Evolutionary conservation across 2,329 filamentous ascomycete genomes (phyloP), one percentile per base, ranked within the genome.

Genomic region (Elsinoe fawcettii): DNA sequence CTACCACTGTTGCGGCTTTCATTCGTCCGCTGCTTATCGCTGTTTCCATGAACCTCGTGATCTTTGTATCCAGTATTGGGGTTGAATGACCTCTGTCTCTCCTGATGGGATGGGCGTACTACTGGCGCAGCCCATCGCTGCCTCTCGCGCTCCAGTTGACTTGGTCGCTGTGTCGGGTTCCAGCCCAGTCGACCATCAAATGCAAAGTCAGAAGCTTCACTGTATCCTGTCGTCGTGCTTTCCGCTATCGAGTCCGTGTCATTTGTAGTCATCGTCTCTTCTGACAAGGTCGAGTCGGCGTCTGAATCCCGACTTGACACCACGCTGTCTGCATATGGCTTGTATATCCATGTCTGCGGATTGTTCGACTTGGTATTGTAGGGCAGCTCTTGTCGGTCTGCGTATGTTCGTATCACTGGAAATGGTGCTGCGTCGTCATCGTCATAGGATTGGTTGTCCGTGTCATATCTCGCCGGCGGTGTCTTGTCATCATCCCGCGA

Each of bases 171-270:
- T 39, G 37, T 55, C 20, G 58, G 56, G 23, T 57, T 54, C 58
- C 56, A 61, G 34, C 58, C 60, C 47, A 60, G 18, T 39, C 36
- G 56, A 9, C 60, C 56, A n/a, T 60, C 53, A 25, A 61, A 60
- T 6, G 56, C 54, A 43, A 60, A 60, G 14, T 61, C 60, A 3
- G 60, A 55, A 9, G 51, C 30, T 11, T 53, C 55, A 23, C 47
- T 51, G 44, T 51, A 23, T 25, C 39, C 41, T 27, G 57, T 59
- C 23, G 41, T 55, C 23, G 51, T 53, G 23, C 49, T 61, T n/a
- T 57, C 57, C 47, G 57, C 57, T 46, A 57, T 39, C 12, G 46
- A 55, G 14, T 59, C 49, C 25, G 46, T 36, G 36, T 53, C 37
- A 12, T 54, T 47, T 11, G 37, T 58, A 14, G 49, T 53, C 43